Evolutionary conservation across 441 rosid genomes (phyloP), one percentile per base, ranked within the genome.

Genomic region (Jatropha multifida): DNA sequence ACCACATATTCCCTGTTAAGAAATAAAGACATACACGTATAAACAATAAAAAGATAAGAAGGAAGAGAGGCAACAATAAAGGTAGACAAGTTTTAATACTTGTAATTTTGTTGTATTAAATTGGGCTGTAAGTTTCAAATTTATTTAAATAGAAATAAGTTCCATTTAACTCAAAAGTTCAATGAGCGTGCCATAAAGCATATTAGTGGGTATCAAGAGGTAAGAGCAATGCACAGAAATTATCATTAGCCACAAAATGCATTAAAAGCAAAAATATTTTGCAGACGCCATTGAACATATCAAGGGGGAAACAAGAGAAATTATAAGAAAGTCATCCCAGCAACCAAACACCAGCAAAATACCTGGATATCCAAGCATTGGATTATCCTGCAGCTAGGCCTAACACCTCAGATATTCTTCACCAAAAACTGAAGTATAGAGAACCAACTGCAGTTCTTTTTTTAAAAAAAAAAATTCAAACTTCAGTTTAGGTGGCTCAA

Each of bases 1-100:
- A 95, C 99, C 48, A 95, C 99, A 75, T 90, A 95, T 76, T 95
- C 99, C 91, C 99, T 95, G 90, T 54, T 51, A 76, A 83, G 70
- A 83, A 74, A 79, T 18, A 41, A 13, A 69, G 72, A 54, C 68
- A 9, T 52, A 41, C 65, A 67, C 26, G 40, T 71, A 48, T 42
- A 14, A 59, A 48, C 74, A 3, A 78, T 42, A 18, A 77, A 68
- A 38, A 68, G 27, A 15, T 42, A 6, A 46, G 48, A 13, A 7
- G 44, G 12, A 73, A 58, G 42, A 74, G 32, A 60, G 12, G 62
- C 17, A 11, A 27, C 2, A 58, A 20, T 40, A 49, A 26, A 68
- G 13, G 38, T 7, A 64, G 23, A 60, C 20, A 10, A 13, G 40
- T 46, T 46, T 26, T 3, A 56, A 46, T 20, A 40, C 42, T 37